Base-by-base conservation (phyloP, 2,329 filamentous ascomycete species). In the Aspergillus udagawae region DNA sequence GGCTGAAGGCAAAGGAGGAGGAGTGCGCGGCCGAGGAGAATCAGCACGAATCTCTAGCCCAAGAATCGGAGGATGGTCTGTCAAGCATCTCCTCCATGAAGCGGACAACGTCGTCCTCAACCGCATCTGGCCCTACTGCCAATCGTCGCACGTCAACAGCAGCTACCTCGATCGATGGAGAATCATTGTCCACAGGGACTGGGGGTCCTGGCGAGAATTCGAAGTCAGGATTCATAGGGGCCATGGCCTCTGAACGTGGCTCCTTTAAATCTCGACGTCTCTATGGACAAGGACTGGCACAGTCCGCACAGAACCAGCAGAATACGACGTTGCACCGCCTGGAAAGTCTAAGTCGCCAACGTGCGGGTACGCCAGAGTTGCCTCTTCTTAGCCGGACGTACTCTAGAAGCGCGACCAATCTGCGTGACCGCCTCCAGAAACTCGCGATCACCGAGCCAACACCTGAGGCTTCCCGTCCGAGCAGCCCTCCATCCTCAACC, bases 111-210 rank as follows among this genome's bases (percentile, higher is more conserved):
- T 79, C 79, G n/a, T 94, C 89, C 1, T 97, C 93, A 0, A 95
- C 90, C 0, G 88, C 86, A 6, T 94, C 91, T 3, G 82, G 80
- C 4, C 88, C 86, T 5, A 86, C 85, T 5, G 86, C 85, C 0
- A 82, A 86, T 42, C 84, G 85, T 27, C 86, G 90, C 28, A 87
- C 85, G 55, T 97, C 93, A 0, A 96, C 92, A 1, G 90, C 92
- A 6, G 92, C 91, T 3, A 97, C 92, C 0, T 97, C 93, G 0
- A 80, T 95, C 52, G 85, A 87, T n/a, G 96, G 92, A 0, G 90
- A 93, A 72, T 73, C n/a, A 45, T 53, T 58, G 64, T 75, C 64
- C 27, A 54, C 60, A 17, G 54, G 56, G 20, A 55, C 59, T 17
- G 55, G 44, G 28, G 52, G 57, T 38, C 44, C 56, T 10, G 49